phyloP scores from a whole-genome alignment of 495 filamentous ascomycete species.

The Neurospora sp. region DNA sequence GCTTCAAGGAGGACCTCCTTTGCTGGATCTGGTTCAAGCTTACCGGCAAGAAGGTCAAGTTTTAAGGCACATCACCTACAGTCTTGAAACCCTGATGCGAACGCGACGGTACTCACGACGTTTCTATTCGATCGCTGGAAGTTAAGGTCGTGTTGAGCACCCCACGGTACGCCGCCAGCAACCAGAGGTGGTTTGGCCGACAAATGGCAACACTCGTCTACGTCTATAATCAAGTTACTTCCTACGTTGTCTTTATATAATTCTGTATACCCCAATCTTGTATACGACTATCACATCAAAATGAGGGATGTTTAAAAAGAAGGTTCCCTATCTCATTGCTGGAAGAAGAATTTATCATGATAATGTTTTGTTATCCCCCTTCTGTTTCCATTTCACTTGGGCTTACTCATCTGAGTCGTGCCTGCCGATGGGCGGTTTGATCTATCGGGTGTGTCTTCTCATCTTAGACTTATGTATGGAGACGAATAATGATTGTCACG shows the following conservation, averaged over 20 bases:
- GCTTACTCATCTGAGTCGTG: not conserved
- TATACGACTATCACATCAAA: not conserved
- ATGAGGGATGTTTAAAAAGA: not conserved
- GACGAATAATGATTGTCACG: not conserved
- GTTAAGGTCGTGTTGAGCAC: not conserved
- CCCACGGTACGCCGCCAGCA: not conserved
- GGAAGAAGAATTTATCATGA: not conserved
- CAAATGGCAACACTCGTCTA: not conserved
- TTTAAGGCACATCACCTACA: slow-evolving; percentile 12
- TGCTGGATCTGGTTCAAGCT: slow-evolving; percentile 44
- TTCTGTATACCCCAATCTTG: not conserved
- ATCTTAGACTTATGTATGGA: not conserved
- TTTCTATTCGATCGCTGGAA: not conserved
- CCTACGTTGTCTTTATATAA: not conserved
- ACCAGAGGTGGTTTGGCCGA: not conserved
- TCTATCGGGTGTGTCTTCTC: not conserved
- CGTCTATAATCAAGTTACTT: not conserved
- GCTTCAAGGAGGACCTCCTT: slow-evolving; percentile 49
- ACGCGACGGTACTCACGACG: slow-evolving; percentile 10
- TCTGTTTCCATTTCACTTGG: not conserved
- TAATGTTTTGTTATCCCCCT: not conserved
- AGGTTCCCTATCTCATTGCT: not conserved
- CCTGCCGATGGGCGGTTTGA: not conserved
- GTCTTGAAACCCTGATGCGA: not conserved
- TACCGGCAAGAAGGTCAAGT: slow-evolving; percentile 44